Evolutionary conservation across 2,329 filamentous ascomycete genomes (phyloP), one percentile per base, ranked within the genome.

Genomic region (Diaporthe velutina): DNA sequence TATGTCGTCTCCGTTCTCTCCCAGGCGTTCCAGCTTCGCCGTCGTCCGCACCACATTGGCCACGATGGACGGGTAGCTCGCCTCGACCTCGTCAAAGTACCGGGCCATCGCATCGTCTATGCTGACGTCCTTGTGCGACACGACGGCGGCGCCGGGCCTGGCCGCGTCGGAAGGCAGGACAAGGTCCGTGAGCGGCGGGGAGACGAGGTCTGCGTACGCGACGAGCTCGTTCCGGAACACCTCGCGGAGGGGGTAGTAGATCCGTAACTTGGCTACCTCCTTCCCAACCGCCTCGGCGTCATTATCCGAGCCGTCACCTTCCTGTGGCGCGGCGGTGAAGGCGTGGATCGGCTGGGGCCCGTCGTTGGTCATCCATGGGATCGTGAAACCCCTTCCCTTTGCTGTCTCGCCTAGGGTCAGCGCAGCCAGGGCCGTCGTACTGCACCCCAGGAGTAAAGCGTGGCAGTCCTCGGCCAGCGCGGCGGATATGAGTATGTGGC

Each of bases 1-100:
- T 50, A 70, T 64, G 33, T 78, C 78, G 19, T 80, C 81, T 58
- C 77, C 81, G 28, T 79, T 80, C 10, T 81, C 82, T 1, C 85
- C 78, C 0, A 86, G 81, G 35, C 90, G 84, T 60, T 92, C 87
- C 54, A 98, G 88, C 84, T 97, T 98, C 70, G 92, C 93, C n/a
- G 94, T 93, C 45, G 96, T 99, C 76, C 95, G 91, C 7, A 98
- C 96, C 13, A 99, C 97, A 82, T 99, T 99, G 42, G 96, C 93
- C 78, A 99, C 96, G 73, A 98, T 95, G 73, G 94, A 95, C 4
- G 96, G 94, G 80, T 97, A 98, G 75, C 93, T 93, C 77, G 91
- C 90, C 81, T 98, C 96, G 22, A 98, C 95, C 54, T 92, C 93
- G 78, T 91, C 90, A 80, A 99, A 98, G 83, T 98, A 99, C 74